Evolutionary conservation across 2,329 filamentous ascomycete genomes (phyloP).

Genomic region (Cercospora sesami): DNA sequence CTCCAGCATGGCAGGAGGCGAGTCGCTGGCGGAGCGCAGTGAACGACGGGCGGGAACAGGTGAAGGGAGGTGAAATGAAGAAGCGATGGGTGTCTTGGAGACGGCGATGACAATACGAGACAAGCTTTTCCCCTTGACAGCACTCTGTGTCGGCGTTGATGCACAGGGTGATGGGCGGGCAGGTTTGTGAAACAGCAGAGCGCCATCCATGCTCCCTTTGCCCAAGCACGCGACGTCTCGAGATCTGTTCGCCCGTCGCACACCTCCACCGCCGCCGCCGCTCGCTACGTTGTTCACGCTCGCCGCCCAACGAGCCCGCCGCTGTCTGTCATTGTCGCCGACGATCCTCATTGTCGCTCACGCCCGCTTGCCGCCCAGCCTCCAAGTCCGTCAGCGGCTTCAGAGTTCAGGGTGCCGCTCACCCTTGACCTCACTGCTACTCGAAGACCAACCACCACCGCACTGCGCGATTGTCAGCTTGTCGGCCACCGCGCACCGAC

Average conservation of each 20-base stretch:
- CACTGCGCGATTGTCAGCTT: background rate
- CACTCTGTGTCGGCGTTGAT: background rate
- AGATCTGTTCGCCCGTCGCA: background rate
- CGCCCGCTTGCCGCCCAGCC: background rate
- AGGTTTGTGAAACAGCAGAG: background rate
- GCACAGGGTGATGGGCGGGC: background rate
- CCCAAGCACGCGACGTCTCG: slow-evolving; percentile 8
- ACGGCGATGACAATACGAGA: background rate
- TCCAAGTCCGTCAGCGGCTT: slow-evolving; percentile 8
- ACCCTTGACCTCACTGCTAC: slow-evolving; percentile 5
- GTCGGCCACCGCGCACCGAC: slow-evolving; percentile 3
- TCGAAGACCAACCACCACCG: background rate
- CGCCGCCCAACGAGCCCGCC: background rate
- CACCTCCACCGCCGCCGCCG: background rate
- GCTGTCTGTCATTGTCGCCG: background rate
- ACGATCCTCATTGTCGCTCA: background rate
- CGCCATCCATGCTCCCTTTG: background rate
- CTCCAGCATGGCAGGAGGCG: background rate
- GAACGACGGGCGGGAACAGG: background rate
- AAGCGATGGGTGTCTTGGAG: background rate
- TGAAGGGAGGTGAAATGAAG: background rate
- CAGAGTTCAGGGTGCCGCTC: slow-evolving; percentile 9
- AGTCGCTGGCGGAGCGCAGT: background rate
- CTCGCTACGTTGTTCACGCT: background rate
- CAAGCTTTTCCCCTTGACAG: background rate